Conservation (phyloP, 441 rosid genomes). For the Corymbia calophylla region DNA sequence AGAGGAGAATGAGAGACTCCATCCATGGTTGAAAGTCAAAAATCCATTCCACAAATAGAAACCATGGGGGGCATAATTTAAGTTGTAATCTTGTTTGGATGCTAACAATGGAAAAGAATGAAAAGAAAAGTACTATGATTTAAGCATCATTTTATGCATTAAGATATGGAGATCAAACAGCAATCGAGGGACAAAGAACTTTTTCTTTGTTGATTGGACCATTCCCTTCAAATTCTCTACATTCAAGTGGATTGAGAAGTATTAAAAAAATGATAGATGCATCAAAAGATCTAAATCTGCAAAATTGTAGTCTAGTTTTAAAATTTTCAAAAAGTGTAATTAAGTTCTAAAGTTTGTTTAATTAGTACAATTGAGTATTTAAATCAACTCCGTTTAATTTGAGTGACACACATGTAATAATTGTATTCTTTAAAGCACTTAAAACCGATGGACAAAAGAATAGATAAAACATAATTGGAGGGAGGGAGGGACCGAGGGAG, state of each 20-base stretch:
- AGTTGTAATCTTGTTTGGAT: not conserved
- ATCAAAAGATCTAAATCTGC: too few species aligned
- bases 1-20: not conserved
- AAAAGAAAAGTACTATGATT: not conserved
- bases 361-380: not conserved
- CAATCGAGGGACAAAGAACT: not conserved
- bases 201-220: not conserved
- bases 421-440: too few species aligned
- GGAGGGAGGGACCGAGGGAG: too few species aligned
- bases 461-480: too few species aligned
- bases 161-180: not conserved
- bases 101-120: not conserved
- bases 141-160: not conserved
- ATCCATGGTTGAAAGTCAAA: too few species aligned
- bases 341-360: too few species aligned
- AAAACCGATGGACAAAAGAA: too few species aligned
- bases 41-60: too few species aligned
- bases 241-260: not conserved
- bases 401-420: not conserved
- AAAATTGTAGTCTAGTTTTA: too few species aligned
- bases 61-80: too few species aligned
- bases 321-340: too few species aligned
- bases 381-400: not conserved
- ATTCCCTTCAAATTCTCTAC: not conserved
- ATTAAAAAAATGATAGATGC: not conserved